Conservation (phyloP, 1,284 basidiomycete genomes). For the Microbotryum scabiosae region DNA sequence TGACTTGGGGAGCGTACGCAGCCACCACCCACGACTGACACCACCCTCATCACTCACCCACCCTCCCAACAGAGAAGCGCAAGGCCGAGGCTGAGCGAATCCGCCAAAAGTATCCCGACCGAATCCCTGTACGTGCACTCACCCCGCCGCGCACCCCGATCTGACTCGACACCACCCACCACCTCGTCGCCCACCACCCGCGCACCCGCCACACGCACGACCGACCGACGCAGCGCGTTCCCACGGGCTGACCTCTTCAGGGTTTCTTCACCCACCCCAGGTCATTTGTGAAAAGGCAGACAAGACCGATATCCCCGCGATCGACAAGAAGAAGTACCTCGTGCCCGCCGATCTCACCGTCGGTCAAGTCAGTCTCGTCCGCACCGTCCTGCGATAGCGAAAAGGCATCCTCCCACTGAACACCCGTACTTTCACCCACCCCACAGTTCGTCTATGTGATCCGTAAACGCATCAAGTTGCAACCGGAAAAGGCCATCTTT, state of each 20-base stretch:
- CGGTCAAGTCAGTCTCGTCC: constrained; percentile 22
- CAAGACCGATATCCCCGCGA: constrained; percentile 95
- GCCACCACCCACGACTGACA: not conserved
- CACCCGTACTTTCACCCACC: constrained; percentile 43
- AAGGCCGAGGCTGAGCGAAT: constrained; percentile 77
- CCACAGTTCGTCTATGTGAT: constrained; percentile 99
- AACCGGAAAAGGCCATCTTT: constrained; percentile 99
- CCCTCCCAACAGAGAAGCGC: constrained; percentile 68
- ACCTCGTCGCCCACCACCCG: not conserved
- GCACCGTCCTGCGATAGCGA: not conserved
- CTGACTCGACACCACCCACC: not conserved
- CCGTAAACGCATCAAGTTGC: constrained; percentile 98
- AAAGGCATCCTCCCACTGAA: not conserved
- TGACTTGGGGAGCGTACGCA: no score
- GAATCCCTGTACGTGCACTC: constrained; percentile 72
- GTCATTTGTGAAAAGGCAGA: constrained; percentile 99
- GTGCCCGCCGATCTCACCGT: constrained; percentile 98
- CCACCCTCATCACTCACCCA: not conserved
- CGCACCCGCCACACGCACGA: not conserved
- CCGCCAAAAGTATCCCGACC: constrained; percentile 95
- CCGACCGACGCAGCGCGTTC: not conserved
- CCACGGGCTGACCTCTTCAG: not conserved
- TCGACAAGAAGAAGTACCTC: constrained; percentile 99
- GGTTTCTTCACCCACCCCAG: constrained; percentile 43
- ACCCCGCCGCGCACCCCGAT: not conserved